phyloP scores from a whole-genome alignment of 2,329 filamentous ascomycete genomes.

The Neurospora crassa region DNA sequence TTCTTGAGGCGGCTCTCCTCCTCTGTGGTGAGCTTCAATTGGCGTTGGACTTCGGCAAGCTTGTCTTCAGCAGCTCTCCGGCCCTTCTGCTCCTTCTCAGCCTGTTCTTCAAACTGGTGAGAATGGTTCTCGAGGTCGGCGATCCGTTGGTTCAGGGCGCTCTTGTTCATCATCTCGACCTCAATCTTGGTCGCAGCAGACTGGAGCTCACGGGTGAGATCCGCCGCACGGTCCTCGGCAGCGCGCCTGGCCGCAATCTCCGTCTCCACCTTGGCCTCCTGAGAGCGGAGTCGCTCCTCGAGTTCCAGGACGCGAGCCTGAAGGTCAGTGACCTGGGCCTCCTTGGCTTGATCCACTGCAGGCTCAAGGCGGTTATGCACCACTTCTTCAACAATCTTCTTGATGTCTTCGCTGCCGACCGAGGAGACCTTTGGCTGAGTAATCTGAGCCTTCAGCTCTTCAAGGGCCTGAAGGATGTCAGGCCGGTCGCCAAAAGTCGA shows the following conservation, averaged over 20 bases:
- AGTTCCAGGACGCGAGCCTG: conserved; percentile 50
- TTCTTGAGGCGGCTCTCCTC: conserved; percentile 61
- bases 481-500: conserved; percentile 25
- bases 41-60: conserved; percentile 60
- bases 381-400: conserved; percentile 53
- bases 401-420: conserved; percentile 44
- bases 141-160: conserved; percentile 50
- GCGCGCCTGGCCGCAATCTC: conserved; percentile 39
- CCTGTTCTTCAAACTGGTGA: conserved; percentile 50
- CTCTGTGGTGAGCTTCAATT: conserved; percentile 60
- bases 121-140: conserved; percentile 62
- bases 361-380: conserved; percentile 48
- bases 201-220: conserved; percentile 45
- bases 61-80: conserved; percentile 63
- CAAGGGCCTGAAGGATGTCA: conserved; percentile 56
- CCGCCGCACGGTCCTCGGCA: conserved; percentile 43
- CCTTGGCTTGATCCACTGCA: conserved; percentile 31
- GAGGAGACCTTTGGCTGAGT: conserved; percentile 33
- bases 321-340: conserved; percentile 47
- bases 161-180: conserved; percentile 52
- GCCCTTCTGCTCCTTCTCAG: conserved; percentile 52
- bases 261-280: conserved; percentile 38
- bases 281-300: conserved; percentile 43
- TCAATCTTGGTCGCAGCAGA: conserved; percentile 49
- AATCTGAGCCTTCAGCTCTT: conserved; percentile 50